Conservation (phyloP, 768 basidiomycete species). For the Vararia minispora region DNA sequence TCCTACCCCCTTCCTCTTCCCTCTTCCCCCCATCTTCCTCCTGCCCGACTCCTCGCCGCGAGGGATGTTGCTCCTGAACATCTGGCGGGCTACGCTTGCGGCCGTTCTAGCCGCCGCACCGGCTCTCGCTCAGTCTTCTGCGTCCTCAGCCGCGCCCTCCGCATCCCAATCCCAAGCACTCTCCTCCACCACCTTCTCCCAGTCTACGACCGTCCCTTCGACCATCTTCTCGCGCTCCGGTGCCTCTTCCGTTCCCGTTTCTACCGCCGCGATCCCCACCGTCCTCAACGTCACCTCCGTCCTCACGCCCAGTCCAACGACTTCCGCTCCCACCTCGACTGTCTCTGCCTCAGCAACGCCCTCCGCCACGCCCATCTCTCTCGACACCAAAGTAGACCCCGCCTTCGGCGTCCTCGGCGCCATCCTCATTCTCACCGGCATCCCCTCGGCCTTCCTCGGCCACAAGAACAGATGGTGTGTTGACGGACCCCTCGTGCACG, state of each 20-base stretch:
- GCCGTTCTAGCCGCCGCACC: conserved; percentile 4
- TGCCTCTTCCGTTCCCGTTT: conserved; percentile 34
- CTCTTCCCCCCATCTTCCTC: conserved; percentile 16
- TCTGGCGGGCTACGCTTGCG: too few species aligned
- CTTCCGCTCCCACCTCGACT: conserved; percentile 21
- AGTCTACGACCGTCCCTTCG: conserved; percentile 38
- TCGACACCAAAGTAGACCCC: conserved; percentile 66
- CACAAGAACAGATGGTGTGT: conserved; percentile 91
- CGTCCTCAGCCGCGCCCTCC: conserved; percentile 3
- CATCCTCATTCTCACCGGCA: conserved; percentile 78
- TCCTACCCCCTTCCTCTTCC: conserved; percentile 12
- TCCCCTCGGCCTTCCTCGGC: conserved; percentile 85
- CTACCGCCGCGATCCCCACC: conserved; percentile 49
- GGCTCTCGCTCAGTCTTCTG: too few species aligned
- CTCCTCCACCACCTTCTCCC: conserved; percentile 33
- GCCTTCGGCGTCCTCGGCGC: conserved; percentile 86
- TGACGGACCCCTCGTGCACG: conserved; percentile 4
- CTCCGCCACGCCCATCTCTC: conserved; percentile 24
- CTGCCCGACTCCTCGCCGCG: conserved; percentile 12
- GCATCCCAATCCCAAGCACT: conserved; percentile 7
- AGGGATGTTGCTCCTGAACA: conserved; percentile 12
- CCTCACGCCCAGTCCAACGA: conserved; percentile 32
- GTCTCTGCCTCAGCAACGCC: conserved; percentile 22
- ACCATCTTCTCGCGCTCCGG: conserved; percentile 30
- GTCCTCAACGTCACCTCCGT: conserved; percentile 53